A percentile compares a stretch with the other conserved stretches of the same genome.
Evolutionary conservation across 2,329 filamentous ascomycete species (phyloP).

Genomic region (Botrytis aclada): DNA sequence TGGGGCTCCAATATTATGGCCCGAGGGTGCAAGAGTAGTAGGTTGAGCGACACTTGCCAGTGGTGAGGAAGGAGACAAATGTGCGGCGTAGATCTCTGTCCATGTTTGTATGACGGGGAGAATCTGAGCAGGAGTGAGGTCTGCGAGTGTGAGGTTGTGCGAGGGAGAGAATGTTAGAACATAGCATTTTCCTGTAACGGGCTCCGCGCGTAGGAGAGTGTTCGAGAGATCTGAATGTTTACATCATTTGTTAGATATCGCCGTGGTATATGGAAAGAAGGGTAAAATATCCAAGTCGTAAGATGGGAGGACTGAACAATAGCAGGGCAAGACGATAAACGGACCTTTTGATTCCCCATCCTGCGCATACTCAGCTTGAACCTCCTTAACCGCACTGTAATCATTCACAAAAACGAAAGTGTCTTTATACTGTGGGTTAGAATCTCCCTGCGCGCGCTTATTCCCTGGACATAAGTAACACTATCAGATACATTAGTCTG

Average conservation of each 20-base stretch:
- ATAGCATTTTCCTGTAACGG: constrained; percentile 93
- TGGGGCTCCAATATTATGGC: constrained; percentile 49
- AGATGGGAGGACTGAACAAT: constrained; percentile 21
- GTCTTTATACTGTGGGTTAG: constrained; percentile 79
- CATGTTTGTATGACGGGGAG: constrained; percentile 82
- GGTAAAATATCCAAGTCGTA: background rate
- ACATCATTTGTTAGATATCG: background rate
- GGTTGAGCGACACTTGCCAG: constrained; percentile 43
- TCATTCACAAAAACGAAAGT: constrained; percentile 97
- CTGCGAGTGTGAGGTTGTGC: constrained; percentile 89
- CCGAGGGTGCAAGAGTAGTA: constrained; percentile 43
- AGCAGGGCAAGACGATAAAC: background rate
- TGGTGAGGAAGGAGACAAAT: constrained; percentile 73
- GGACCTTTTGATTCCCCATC: constrained; percentile 31
- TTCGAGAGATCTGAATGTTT: constrained; percentile 61
- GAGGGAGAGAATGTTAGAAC: constrained; percentile 90
- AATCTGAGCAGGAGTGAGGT: constrained; percentile 75
- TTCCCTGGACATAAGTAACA: constrained; percentile 97
- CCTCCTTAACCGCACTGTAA: constrained; percentile 93
- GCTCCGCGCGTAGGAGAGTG: constrained; percentile 74
- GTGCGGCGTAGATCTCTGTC: constrained; percentile 83
- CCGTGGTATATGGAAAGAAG: background rate
- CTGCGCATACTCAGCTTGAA: constrained; percentile 73
- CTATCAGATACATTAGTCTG: constrained; percentile 42
- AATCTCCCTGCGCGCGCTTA: constrained; percentile 78